Base-by-base conservation (phyloP, 441 rosid genomes). In the Erysimum cheiri region DNA sequence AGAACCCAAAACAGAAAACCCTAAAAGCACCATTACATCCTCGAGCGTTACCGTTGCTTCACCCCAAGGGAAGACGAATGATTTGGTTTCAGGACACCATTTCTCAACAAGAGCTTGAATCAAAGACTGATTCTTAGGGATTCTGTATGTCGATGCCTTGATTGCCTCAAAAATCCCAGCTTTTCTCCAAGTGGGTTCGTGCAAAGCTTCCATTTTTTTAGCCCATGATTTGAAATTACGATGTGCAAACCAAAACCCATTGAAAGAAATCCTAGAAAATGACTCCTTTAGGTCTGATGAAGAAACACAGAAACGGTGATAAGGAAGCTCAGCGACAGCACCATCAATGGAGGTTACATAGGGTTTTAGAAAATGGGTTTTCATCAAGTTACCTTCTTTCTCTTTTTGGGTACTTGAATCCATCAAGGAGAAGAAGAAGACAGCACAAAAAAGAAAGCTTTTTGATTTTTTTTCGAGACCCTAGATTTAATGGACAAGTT, bases 41-140 rank as follows among this genome's bases (percentile, higher is more conserved):
- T 85, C 85, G 0, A 84, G 73, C 0, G 85, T 84, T 10, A 87
- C 32, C 8, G 83, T 81, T 1, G 81, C 83, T 75, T 85, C 90
- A 3, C 84, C 89, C 84, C 80, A 82, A 4, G 77, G 78, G 5
- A 85, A 84, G 13, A 82, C 29, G 46, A 83, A 80, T 0, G 80
- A 72, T 7, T 74, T 82, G 1, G 83, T 84, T 33, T 80, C 78
- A 7, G 72, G 59, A 63, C 82, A 77, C 84, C 83, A 81, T 36
- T 44, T 70, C 49, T 81, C 71, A 1, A 64, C 76, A 3, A 85
- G 41, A 9, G 64, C 61, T n/a, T 80, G 12, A n/a, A 84, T 1
- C 67, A 82, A 3, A 50, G 75, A 47, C 4, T 1, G 2, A 7
- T 81, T n/a, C 15, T 43, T 36, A 0, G 0, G 2, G 54, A 82